Percentiles rank a stretch among this genome's conserved stretches.
These are phyloP conservation scores for Endotrypanum monterogeii DNA, from an alignment of 208 protist species.

Conservation along the genomic window DNA sequence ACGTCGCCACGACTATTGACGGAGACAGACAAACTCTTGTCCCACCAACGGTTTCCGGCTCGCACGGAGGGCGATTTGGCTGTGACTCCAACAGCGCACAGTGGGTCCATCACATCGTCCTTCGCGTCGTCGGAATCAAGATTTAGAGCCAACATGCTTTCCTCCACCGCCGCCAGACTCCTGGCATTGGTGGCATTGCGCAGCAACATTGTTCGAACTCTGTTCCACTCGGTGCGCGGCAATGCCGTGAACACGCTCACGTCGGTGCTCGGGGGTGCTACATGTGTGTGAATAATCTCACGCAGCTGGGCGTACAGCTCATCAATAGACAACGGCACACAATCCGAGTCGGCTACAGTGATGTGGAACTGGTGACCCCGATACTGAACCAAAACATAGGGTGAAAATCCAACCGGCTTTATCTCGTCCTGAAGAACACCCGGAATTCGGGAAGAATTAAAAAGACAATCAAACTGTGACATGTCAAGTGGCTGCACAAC, in stretches of 20 bases:
- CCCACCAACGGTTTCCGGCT: constrained; percentile 81
- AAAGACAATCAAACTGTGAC: constrained; percentile 80
- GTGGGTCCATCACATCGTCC: constrained; percentile 35
- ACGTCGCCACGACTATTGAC: constrained; percentile 57
- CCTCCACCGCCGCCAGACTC: constrained; percentile 70
- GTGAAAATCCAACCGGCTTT: constrained; percentile 55
- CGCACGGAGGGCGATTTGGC: constrained; percentile 39
- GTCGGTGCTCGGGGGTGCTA: constrained; percentile 40
- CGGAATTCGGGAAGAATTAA: constrained; percentile 81
- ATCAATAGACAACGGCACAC: constrained; percentile 62
- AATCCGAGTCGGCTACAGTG: constrained; percentile 70
- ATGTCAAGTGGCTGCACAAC: constrained; percentile 79
- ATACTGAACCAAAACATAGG: constrained; percentile 79
- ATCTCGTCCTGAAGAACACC: constrained; percentile 84
- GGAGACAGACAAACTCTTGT: constrained; percentile 87
- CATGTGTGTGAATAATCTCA: constrained; percentile 53
- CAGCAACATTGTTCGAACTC: constrained; percentile 51
- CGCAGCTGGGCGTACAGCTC: constrained; percentile 81
- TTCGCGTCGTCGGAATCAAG: constrained; percentile 65
- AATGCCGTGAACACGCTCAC: constrained; percentile 69
- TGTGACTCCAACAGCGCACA: constrained; percentile 32
- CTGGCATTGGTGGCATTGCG: constrained; percentile 56
- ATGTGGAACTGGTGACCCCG: constrained; percentile 76
- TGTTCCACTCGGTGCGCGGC: constrained; percentile 71
- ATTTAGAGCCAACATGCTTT: constrained; percentile 83